These are phyloP conservation scores for Arthrinium puccinioides DNA, from an alignment of 2,329 filamentous ascomycete species.

Conservation along the genomic window DNA sequence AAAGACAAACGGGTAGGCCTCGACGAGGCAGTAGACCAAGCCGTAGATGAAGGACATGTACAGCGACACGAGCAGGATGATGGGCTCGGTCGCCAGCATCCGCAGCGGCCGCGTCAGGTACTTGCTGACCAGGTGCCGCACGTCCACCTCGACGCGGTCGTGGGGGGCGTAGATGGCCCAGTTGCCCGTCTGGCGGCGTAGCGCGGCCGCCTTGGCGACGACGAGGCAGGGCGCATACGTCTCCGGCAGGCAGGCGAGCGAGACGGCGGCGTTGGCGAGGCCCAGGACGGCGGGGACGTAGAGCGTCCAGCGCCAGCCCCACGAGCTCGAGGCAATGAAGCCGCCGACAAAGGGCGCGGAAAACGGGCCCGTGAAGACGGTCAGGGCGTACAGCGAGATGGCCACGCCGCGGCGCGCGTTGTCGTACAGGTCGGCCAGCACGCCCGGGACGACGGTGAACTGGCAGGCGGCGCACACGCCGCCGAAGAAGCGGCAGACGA, in stretches of 20 bases:
- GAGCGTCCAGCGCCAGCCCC: conserved; percentile 3
- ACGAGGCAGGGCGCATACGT: conserved; percentile 1
- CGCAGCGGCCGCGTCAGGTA: conserved; percentile 2
- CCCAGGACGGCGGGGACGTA: neutral
- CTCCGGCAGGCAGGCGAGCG: neutral
- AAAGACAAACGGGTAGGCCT: conserved; percentile 3
- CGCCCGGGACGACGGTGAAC: neutral
- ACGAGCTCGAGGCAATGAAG: neutral
- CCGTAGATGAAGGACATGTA: conserved; percentile 5
- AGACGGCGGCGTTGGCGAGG: conserved; percentile 1
- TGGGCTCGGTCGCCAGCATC: conserved; percentile 4
- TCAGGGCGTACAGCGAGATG: neutral
- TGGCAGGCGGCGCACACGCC: conserved; percentile 2
- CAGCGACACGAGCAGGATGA: conserved; percentile 1
- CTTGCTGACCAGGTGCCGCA: neutral
- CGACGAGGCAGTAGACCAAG: neutral
- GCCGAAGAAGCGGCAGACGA: conserved; percentile 1
- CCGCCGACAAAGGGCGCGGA: neutral
- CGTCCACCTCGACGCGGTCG: neutral
- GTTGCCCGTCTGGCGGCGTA: neutral
- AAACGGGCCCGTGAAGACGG: conserved; percentile 2
- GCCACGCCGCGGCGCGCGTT: conserved; percentile 1
- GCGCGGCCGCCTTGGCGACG: neutral
- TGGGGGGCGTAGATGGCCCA: neutral
- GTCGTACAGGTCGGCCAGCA: neutral